A percentile compares a stretch with the other conserved stretches of the same genome.
These are phyloP conservation scores for Cryptococcus sp. DNA, from an alignment of 1,284 basidiomycete genomes.

Conservation along the genomic window DNA sequence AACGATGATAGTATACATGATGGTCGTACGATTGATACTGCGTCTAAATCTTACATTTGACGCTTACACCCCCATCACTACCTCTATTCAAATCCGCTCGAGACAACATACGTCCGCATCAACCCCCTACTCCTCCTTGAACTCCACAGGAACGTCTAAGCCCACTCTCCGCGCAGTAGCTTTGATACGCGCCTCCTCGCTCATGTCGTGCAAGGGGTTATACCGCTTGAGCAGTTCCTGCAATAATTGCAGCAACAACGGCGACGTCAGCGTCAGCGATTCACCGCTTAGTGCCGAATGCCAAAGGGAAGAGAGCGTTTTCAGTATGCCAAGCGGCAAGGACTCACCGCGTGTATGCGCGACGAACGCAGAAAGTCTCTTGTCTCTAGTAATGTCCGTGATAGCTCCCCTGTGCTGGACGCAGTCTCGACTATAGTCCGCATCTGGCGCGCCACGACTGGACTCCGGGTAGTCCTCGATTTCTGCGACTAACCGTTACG, in stretches of 20 bases:
- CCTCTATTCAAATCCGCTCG: too few relatives aligned
- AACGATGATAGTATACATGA: too few relatives aligned
- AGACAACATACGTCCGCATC: too few relatives aligned
- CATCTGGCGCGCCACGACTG: constrained; percentile 59
- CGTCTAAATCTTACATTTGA: too few relatives aligned
- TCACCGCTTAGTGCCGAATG: background rate
- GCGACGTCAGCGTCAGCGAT: background rate
- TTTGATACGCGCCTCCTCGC: constrained; percentile 72
- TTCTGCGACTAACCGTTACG: constrained; percentile 54
- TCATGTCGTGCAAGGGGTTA: constrained; percentile 78
- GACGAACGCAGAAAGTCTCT: constrained; percentile 73
- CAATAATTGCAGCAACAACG: background rate
- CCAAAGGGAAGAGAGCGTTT: background rate
- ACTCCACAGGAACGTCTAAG: constrained; percentile 57
- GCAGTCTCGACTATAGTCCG: constrained; percentile 60
- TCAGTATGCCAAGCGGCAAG: background rate
- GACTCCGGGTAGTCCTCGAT: constrained; percentile 57
- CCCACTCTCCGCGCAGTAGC: constrained; percentile 86
- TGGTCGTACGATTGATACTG: too few relatives aligned
- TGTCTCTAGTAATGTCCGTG: constrained; percentile 65
- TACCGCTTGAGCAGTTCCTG: constrained; percentile 77
- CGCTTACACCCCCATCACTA: too few relatives aligned
- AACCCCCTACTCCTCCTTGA: constrained; percentile 19
- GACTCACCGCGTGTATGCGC: constrained; percentile 61
- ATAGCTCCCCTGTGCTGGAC: constrained; percentile 26